Evolutionary conservation across 139 green algal species (phyloP).

Genomic region (Medakamo hakoo): DNA sequence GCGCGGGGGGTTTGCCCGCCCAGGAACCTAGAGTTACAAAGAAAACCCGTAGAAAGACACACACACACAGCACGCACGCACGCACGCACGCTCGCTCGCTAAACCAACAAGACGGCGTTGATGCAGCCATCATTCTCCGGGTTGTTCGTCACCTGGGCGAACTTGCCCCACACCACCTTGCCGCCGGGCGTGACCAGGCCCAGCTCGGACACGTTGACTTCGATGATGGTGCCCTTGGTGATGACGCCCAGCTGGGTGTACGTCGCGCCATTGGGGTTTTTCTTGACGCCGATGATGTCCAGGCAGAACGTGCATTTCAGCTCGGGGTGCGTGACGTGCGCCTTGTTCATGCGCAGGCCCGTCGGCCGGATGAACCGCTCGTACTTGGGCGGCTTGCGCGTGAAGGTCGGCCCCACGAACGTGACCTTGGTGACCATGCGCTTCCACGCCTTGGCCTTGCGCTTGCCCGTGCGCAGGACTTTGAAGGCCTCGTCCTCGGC

Average conservation of each 20-base stretch:
- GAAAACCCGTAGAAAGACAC: too few relatives aligned
- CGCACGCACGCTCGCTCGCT: background rate
- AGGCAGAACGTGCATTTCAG: slow-evolving; percentile 93
- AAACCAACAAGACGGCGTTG: slow-evolving; percentile 97
- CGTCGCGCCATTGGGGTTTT: slow-evolving; percentile 97
- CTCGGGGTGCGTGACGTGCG: slow-evolving; percentile 96
- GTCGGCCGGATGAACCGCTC: slow-evolving; percentile 97
- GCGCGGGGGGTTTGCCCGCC: too few relatives aligned
- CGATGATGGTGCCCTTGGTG: slow-evolving; percentile 87
- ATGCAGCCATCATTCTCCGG: slow-evolving; percentile 97
- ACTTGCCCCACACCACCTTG: slow-evolving; percentile 99
- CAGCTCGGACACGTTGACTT: slow-evolving; percentile 97
- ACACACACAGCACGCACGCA: too few relatives aligned
- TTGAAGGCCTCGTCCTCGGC: slow-evolving; percentile 99
- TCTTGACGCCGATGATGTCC: slow-evolving; percentile 98
- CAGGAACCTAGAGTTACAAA: too few relatives aligned
- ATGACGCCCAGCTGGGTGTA: slow-evolving; percentile 93
- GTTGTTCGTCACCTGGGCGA: slow-evolving; percentile 84
- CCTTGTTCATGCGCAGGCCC: slow-evolving; percentile 95
- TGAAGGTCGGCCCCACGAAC: slow-evolving; percentile 93
- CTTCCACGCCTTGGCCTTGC: slow-evolving; percentile 95
- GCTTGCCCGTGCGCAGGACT: slow-evolving; percentile 80
- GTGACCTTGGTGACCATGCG: slow-evolving; percentile 99
- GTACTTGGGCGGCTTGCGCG: slow-evolving; percentile 98
- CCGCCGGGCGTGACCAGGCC: slow-evolving; percentile 94